Base-by-base conservation (phyloP, 2,329 filamentous ascomycete genomes). In the Xylaria sp. region DNA sequence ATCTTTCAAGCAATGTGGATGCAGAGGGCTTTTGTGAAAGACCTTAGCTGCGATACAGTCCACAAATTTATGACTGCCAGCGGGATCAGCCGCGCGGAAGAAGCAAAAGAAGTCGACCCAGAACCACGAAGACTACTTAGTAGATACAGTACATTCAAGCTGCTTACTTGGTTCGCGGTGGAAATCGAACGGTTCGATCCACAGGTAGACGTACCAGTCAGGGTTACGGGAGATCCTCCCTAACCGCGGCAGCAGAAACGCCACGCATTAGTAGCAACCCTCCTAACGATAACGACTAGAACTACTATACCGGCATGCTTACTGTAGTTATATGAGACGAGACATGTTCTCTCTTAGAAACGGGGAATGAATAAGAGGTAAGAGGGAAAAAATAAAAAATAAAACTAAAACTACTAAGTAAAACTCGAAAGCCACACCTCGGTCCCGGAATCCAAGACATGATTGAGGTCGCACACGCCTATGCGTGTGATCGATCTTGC, bases 401-500 rank as follows among this genome's bases (percentile, higher is more conserved):
- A 48, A 44, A 42, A 25, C 6, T 13, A 2, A 50, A 21, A 40
- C 12, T 21, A 27, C n/a, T n/a, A n/a, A n/a, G n/a, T n/a, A 42
- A 32, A 51, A 35, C 32, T 35, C 32, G 32, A 35, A 60, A 48
- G 5, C 12, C 42, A 51, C 51, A 27, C 25, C 58, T 70, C 61
- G 68, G 61, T 68, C 62, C 68, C 68, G 65, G 44, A 47, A 40
- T 47, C 48, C 47, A 21, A 66, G 63, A 66, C 63, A 66, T 51
- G 47, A 50, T 57, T 29, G n/a, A 42, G 37, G 64, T 63, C 51
- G 27, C 59, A 62, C 59, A 53, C 16, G 32, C 40, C 27, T 18
- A 47, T 66, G 53, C 54, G 66, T 50, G 60, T 59, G 65, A 70
- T 70, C 64, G 60, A 64, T 68, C 66, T 68, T 65, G 63, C 68